A percentile compares a stretch with the other conserved stretches of the same genome.
These are phyloP conservation scores for Nephelium lappaceum DNA, from an alignment of 345 rosid genomes.

Conservation along the genomic window DNA sequence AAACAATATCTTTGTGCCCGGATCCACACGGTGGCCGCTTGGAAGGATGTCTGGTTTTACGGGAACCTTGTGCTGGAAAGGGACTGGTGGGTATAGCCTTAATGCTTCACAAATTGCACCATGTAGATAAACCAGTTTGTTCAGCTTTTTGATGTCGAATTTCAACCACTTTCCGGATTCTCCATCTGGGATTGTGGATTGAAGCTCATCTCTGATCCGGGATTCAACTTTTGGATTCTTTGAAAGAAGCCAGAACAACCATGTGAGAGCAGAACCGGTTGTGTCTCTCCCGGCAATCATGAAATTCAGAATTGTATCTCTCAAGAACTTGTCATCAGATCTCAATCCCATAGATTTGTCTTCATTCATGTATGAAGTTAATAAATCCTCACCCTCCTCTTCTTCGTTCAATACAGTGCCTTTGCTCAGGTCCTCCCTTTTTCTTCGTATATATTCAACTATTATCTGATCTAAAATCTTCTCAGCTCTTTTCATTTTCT, in stretches of 20 bases:
- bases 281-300: slow-evolving; percentile 64
- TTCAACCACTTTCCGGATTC: slow-evolving; percentile 3
- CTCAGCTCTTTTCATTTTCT: slow-evolving; percentile 35
- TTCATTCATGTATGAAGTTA: slow-evolving; percentile 42
- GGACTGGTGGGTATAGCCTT: slow-evolving; percentile 35
- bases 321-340: slow-evolving; percentile 44
- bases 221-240: slow-evolving; percentile 30
- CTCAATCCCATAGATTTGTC: slow-evolving; percentile 20
- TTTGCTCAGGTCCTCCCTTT: slow-evolving; percentile 33
- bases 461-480: slow-evolving; percentile 20
- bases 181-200: background rate
- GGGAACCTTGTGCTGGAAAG: slow-evolving; percentile 29
- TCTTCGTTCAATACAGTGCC: background rate
- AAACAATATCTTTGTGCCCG: slow-evolving; percentile 23
- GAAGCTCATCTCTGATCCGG: slow-evolving; percentile 53
- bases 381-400: slow-evolving; percentile 33
- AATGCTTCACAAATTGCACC: slow-evolving; percentile 39
- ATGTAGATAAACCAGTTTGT: slow-evolving; percentile 40
- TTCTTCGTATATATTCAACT: slow-evolving; percentile 29
- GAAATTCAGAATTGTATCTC: slow-evolving; percentile 54
- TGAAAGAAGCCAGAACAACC: background rate
- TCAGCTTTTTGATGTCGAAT: slow-evolving; percentile 7
- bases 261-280: too few relatives aligned
- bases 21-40: slow-evolving; percentile 37
- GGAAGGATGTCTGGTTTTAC: slow-evolving; percentile 33